Base-by-base conservation (phyloP, 2,329 filamentous ascomycete genomes). In the Tolypocladium paradoxum region DNA sequence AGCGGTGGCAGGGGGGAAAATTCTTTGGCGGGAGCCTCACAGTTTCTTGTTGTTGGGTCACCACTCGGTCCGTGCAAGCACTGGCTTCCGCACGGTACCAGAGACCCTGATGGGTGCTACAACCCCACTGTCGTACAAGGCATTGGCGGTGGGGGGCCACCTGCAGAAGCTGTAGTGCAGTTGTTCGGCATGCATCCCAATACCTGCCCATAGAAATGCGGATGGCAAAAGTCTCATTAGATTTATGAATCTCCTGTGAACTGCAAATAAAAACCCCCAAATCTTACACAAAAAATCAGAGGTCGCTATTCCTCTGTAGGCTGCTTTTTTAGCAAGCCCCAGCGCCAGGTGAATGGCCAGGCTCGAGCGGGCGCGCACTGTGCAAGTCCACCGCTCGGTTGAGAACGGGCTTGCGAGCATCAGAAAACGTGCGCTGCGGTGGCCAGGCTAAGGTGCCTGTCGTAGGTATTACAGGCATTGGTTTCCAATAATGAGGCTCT, bases 1-100 rank as follows among this genome's bases (percentile, higher is more conserved):
- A 45, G 40, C 40, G 24, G 40, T 45, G 40, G 40, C 24, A 46
- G 53, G 33, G 35, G 49, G 51, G 52, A 56, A 52, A 66, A 65
- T 65, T 68, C 64, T 68, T 65, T 63, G 63, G 62, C 59, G 57
- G 62, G 56, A 57, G 60, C 57, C 54, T 53, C 50, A 50, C 58
- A n/a, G n/a, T n/a, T n/a, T n/a, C 58, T 65, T 68, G 64, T 67
- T 67, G 64, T 47, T 47, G 43, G 43, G 43, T 27, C 43, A 47
- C 43, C 43, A 46, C 27, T 46, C 4, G 43, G 24, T 29, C 43
- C 43, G 43, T 46, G 43, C 16, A 31, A 3, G 43, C 24, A 16
- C 9, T 60, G 64, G 62, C 57, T 55, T 56, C 55, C 59, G 61
- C 14, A 47, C 43, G 8, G 43, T 31, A 12, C 31, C 2, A 9